phyloP scores from a whole-genome alignment of 83 land plant species.

The Diphasiastrum complanatum region DNA sequence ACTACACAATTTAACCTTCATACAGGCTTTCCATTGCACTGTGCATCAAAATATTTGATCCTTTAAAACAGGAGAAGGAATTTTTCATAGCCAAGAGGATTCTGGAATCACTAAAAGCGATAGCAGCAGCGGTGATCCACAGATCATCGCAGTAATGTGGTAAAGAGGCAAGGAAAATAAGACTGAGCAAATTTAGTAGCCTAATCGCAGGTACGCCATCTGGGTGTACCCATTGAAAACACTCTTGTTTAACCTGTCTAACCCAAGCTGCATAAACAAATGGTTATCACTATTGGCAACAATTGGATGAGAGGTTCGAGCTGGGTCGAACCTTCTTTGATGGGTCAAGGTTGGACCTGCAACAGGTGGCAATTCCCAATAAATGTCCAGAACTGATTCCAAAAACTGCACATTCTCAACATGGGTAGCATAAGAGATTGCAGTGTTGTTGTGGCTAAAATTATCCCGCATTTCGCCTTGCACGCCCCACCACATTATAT shows the following conservation, averaged over 20 bases:
- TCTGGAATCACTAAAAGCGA: too few species aligned
- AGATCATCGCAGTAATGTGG: too few species aligned
- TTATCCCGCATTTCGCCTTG: conserved; percentile 69
- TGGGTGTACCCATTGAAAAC: conserved; percentile 93
- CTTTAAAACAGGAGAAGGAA: too few species aligned
- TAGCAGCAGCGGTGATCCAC: too few species aligned
- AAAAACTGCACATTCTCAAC: conserved; percentile 57
- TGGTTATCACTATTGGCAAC: conserved; percentile 48
- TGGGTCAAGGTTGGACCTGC: conserved; percentile 82
- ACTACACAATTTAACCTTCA: too few species aligned
- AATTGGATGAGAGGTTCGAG: conserved; percentile 56
- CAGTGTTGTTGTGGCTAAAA: conserved; percentile 59
- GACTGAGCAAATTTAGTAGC: too few species aligned
- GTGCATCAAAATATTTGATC: too few species aligned
- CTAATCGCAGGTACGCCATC: too few species aligned
- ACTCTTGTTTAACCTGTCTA: conserved; percentile 41
- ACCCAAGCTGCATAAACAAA: conserved; percentile 55
- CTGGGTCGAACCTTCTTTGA: conserved; percentile 88
- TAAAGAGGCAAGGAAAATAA: too few species aligned
- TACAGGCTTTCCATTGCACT: too few species aligned
- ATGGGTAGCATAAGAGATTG: conserved; percentile 54
- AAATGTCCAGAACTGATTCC: conserved; percentile 66
- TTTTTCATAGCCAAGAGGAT: too few species aligned
- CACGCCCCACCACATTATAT: conserved; percentile 86
- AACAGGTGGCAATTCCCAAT: conserved; percentile 94